Conservation (phyloP, 139 green algal genomes). For the Chlamydomonas incerta region DNA sequence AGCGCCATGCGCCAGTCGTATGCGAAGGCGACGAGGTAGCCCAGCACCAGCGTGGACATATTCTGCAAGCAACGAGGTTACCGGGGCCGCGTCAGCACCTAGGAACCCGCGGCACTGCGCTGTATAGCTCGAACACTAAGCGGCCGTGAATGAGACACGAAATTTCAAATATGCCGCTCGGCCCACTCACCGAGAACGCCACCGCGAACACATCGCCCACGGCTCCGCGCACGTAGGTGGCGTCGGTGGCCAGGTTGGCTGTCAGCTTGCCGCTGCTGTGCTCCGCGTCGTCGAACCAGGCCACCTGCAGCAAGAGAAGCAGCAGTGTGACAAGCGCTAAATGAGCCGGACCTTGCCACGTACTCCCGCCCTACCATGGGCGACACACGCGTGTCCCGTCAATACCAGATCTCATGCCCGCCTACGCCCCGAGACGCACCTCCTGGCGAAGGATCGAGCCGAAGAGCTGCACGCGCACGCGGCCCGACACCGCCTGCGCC, state of each 20-base stretch:
- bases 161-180: no score
- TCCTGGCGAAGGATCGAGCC: constrained; percentile 73
- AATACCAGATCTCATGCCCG: no score
- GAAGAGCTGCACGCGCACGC: constrained; percentile 76
- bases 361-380: no score
- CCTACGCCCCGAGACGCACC: background rate
- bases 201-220: constrained; percentile 56
- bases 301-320: constrained; percentile 31
- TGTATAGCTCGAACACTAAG: no score
- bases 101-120: no score
- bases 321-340: background rate
- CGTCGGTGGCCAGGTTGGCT: constrained; percentile 71
- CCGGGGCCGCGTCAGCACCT: no score
- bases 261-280: constrained; percentile 74
- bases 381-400: no score
- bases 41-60: constrained; percentile 32
- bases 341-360: no score
- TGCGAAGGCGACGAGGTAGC: constrained; percentile 74
- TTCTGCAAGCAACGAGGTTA: no score
- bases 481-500: constrained; percentile 68
- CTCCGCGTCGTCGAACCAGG: constrained; percentile 62
- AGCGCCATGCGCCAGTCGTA: constrained; percentile 87
- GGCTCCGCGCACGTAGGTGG: constrained; percentile 70
- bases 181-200: constrained; percentile 4
- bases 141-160: no score